Evolutionary conservation across 2,329 filamentous ascomycete genomes (phyloP).

Genomic region (Trichoderma arundinaceum): DNA sequence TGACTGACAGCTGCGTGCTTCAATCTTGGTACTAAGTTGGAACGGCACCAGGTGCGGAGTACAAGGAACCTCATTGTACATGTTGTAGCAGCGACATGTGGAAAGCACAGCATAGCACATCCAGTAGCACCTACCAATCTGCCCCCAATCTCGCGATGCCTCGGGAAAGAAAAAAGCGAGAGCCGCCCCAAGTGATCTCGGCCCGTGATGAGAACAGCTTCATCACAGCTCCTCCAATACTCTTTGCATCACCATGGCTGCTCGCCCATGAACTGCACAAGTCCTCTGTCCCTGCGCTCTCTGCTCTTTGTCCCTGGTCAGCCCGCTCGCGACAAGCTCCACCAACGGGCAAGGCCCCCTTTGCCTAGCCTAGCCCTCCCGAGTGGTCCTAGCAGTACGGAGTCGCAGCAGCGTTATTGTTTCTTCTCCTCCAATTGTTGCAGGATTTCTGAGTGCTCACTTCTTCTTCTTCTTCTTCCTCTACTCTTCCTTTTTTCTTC

Average conservation of each 20-base stretch:
- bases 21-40: too few relatives aligned
- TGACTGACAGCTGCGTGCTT: neutral
- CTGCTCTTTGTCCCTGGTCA: conserved; percentile 10
- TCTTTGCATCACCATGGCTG: too few relatives aligned
- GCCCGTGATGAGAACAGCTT: too few relatives aligned
- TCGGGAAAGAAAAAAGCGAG: neutral
- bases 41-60: too few relatives aligned
- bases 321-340: neutral
- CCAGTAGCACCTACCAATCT: neutral
- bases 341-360: conserved; percentile 21
- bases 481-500: conserved; percentile 1
- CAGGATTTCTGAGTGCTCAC: neutral
- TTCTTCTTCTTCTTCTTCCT: conserved; percentile 5
- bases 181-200: too few relatives aligned
- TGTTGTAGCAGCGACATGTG: conserved; percentile 16
- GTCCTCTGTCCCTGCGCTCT: too few relatives aligned
- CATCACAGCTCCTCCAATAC: too few relatives aligned
- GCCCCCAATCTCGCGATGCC: neutral
- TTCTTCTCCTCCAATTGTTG: neutral
- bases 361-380: conserved; percentile 12
- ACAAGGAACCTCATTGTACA: neutral
- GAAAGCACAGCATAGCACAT: neutral
- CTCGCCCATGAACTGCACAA: too few relatives aligned
- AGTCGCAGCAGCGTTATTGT: conserved; percentile 19
- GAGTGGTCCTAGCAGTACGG: conserved; percentile 21